Percentiles rank a stretch among this genome's conserved stretches.
These are phyloP conservation scores for Deakozyma indianensis DNA, from an alignment of 805 yeast genomes.

Conservation along the genomic window DNA sequence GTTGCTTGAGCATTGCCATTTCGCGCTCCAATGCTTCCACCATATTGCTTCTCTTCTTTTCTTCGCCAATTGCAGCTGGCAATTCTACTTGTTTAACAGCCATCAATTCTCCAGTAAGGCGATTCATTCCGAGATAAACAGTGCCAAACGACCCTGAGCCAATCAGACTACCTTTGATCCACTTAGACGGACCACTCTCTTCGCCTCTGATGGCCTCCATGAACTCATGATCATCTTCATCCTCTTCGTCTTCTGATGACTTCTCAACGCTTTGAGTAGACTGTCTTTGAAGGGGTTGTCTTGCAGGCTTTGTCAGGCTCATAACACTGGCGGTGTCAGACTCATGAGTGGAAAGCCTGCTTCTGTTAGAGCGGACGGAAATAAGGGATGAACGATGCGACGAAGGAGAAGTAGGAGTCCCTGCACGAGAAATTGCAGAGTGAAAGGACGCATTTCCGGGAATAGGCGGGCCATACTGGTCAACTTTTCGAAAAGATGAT, in stretches of 20 bases:
- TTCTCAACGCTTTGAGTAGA: background rate
- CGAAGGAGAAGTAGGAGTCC: constrained; percentile 11
- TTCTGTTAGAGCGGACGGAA: background rate
- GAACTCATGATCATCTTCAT: constrained; percentile 27
- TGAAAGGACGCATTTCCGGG: no score
- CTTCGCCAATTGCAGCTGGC: constrained; percentile 26
- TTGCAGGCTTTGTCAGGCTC: background rate
- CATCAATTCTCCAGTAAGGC: constrained; percentile 87
- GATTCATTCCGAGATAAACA: constrained; percentile 84
- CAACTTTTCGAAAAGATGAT: background rate
- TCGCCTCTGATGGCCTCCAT: constrained; percentile 23
- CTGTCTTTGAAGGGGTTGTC: constrained; percentile 1
- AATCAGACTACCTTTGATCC: constrained; percentile 87
- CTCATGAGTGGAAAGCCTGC: background rate
- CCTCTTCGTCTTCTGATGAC: constrained; percentile 20
- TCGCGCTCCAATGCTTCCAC: constrained; percentile 14
- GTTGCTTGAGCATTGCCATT: constrained; percentile 51
- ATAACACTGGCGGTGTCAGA: background rate
- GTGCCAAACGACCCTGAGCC: constrained; percentile 95
- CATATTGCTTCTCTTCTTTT: constrained; percentile 13
- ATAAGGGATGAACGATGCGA: constrained; percentile 4
- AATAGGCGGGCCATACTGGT: background rate
- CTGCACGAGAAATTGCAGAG: background rate
- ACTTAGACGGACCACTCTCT: constrained; percentile 51
- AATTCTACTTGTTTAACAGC: constrained; percentile 90